phyloP scores from a whole-genome alignment of 2,329 filamentous ascomycete species.

The Chalara sp. region DNA sequence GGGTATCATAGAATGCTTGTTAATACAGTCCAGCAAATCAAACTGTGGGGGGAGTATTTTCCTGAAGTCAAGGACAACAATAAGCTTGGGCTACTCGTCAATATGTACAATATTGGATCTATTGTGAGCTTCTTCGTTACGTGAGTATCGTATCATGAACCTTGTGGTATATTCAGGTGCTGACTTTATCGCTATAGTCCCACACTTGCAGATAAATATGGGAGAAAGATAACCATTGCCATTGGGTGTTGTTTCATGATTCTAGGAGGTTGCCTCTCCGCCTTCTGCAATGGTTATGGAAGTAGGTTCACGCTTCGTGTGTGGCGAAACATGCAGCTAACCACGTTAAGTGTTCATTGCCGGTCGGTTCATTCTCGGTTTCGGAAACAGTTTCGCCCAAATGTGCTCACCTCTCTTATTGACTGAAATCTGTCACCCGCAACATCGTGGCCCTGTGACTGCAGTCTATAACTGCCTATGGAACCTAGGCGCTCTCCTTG shows the following conservation, averaged over 20 bases:
- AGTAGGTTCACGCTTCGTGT: constrained; percentile 22
- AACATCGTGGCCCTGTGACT: constrained; percentile 57
- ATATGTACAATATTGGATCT: not conserved
- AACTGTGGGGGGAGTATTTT: not conserved
- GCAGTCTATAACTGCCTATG: constrained; percentile 61
- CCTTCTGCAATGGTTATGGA: constrained; percentile 35
- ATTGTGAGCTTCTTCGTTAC: constrained; percentile 1
- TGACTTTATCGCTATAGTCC: not conserved
- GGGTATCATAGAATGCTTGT: not conserved
- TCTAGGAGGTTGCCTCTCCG: constrained; percentile 33
- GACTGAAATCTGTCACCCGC: constrained; percentile 59
- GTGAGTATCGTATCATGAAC: not conserved
- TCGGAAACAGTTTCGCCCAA: constrained; percentile 60
- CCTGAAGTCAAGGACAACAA: not conserved
- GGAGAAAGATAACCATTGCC: constrained; percentile 34
- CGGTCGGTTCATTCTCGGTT: constrained; percentile 58
- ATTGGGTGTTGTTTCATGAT: constrained; percentile 38
- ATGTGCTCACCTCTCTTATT: constrained; percentile 55
- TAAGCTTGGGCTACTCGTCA: not conserved
- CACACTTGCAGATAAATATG: constrained; percentile 17
- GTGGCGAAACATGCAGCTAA: not conserved
- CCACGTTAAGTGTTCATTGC: constrained; percentile 44
- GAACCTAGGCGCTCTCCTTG: constrained; percentile 49
- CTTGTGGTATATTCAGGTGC: not conserved
- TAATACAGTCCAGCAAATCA: not conserved